Evolutionary conservation across 73 alveolate genomes (phyloP).

Genomic region (Strombidium stylifer): DNA sequence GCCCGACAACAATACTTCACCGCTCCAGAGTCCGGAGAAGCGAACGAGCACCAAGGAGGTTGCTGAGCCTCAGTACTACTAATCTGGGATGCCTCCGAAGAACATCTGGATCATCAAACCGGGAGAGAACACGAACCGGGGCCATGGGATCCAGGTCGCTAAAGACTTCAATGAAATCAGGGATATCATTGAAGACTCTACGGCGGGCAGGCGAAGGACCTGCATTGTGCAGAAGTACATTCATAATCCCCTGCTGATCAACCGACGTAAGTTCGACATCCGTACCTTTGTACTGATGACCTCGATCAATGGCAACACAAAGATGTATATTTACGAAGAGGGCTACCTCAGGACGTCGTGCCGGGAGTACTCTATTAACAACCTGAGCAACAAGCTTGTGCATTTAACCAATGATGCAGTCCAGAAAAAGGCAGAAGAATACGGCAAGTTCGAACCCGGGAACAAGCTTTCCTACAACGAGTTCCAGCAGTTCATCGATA

Average conservation of each 20-base stretch:
- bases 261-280: conserved; percentile 95
- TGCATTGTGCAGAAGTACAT: conserved; percentile 89
- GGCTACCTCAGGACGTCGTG: conserved; percentile 84
- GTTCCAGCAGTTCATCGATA: conserved; percentile 86
- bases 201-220: conserved; percentile 30
- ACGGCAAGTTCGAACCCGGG: conserved; percentile 96
- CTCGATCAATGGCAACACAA: conserved; percentile 66
- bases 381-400: conserved; percentile 61
- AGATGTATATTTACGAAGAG: conserved; percentile 75
- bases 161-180: conserved; percentile 31
- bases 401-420: conserved; percentile 98
- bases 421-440: conserved; percentile 86
- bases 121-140: conserved; percentile 65
- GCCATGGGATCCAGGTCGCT: conserved; percentile 54
- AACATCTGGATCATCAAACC: conserved; percentile 64
- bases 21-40: conserved; percentile 77
- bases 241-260: conserved; percentile 90
- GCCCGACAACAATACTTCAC: conserved; percentile 57
- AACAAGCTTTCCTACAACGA: conserved; percentile 84
- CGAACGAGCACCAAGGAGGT: conserved; percentile 71
- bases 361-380: conserved; percentile 61
- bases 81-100: too few species aligned
- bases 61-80: conserved; percentile 31
- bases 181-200: conserved; percentile 4
- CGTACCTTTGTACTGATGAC: conserved; percentile 85